These are phyloP conservation scores for Sporothrix schenckii DNA, from an alignment of 2,329 filamentous ascomycete species.

Conservation along the genomic window DNA sequence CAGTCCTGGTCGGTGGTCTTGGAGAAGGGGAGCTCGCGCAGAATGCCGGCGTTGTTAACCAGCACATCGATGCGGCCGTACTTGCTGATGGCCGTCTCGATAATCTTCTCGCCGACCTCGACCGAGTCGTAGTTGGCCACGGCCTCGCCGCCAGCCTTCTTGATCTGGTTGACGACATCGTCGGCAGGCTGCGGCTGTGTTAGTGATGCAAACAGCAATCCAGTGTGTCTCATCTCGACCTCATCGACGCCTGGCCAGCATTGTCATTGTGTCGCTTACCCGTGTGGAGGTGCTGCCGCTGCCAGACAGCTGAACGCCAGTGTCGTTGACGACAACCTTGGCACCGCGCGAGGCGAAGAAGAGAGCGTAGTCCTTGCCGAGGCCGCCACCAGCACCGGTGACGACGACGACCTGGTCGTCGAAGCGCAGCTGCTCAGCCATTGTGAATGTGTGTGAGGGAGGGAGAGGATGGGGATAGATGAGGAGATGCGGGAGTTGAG, in stretches of 20 bases:
- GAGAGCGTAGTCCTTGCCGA: conserved; percentile 79
- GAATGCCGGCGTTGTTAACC: conserved; percentile 96
- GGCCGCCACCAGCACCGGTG: conserved; percentile 80
- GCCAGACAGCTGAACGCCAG: conserved; percentile 68
- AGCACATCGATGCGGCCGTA: conserved; percentile 91
- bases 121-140: conserved; percentile 97
- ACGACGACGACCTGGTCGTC: conserved; percentile 89
- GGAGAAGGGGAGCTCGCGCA: conserved; percentile 95
- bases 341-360: conserved; percentile 91
- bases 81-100: conserved; percentile 79
- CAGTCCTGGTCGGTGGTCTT: conserved; percentile 98
- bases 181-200: conserved; percentile 67
- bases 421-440: conserved; percentile 72
- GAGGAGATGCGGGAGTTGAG: neutral
- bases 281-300: conserved; percentile 24
- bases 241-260: conserved; percentile 14
- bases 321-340: conserved; percentile 82
- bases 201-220: neutral
- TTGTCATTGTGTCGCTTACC: conserved; percentile 22
- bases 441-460: conserved; percentile 41
- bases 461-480: conserved; percentile 5
- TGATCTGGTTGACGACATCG: conserved; percentile 81
- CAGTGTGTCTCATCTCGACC: too few relatives aligned
- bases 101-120: conserved; percentile 90
- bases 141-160: conserved; percentile 86